These are phyloP conservation scores for Viola pubescens DNA, from an alignment of 441 rosid genomes.

Conservation along the genomic window DNA sequence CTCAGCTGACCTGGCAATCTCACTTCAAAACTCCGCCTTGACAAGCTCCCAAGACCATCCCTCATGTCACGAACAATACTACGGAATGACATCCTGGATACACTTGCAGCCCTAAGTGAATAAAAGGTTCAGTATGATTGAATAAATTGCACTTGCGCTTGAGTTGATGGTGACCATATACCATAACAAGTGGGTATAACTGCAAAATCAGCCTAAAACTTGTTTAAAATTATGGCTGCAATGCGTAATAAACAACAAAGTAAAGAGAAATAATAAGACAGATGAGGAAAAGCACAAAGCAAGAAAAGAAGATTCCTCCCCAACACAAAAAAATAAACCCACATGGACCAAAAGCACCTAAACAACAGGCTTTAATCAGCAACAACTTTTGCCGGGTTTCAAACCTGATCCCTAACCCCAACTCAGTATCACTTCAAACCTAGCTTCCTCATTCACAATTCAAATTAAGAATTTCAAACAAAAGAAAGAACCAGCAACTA, in stretches of 20 bases:
- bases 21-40: constrained; percentile 78
- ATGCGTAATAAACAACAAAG: constrained; percentile 31
- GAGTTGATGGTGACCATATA: constrained; percentile 12
- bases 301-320: constrained; percentile 49
- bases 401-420: constrained; percentile 14
- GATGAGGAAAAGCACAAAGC: constrained; percentile 34
- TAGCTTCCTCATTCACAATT: constrained; percentile 9
- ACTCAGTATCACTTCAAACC: constrained; percentile 19
- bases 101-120: constrained; percentile 9
- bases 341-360: constrained; percentile 45
- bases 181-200: constrained; percentile 15
- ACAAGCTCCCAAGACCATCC: constrained; percentile 87
- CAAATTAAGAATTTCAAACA: constrained; percentile 23
- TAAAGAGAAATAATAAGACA: constrained; percentile 1
- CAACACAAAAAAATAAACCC: constrained; percentile 28
- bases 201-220: constrained; percentile 18
- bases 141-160: constrained; percentile 18
- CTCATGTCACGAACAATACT: constrained; percentile 88
- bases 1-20: constrained; percentile 53
- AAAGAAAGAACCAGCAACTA: constrained; percentile 8
- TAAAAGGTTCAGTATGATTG: constrained; percentile 8
- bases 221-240: constrained; percentile 17
- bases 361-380: constrained; percentile 35
- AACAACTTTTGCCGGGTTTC: constrained; percentile 36
- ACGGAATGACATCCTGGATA: constrained; percentile 59